Evolutionary conservation across 1,284 basidiomycete genomes (phyloP).

Genomic region (Entoloma clypeatum): DNA sequence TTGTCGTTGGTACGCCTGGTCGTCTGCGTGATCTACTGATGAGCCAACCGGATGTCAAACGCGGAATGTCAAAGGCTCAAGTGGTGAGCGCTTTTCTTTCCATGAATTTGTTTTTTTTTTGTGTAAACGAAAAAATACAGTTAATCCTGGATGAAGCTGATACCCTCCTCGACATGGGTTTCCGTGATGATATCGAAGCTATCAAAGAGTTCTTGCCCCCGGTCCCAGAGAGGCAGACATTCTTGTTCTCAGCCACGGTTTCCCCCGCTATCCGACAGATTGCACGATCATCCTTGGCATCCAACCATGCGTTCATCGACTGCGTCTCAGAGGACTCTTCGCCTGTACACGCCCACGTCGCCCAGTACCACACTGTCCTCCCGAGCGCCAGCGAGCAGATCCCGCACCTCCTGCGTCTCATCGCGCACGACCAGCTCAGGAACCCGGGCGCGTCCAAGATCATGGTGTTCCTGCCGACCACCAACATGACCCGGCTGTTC

Average conservation of each 20-base stretch:
- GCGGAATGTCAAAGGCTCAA: slow-evolving; percentile 53
- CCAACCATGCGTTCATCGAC: slow-evolving; percentile 62
- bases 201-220: slow-evolving; percentile 72
- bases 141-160: slow-evolving; percentile 95
- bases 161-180: slow-evolving; percentile 94
- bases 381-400: slow-evolving; percentile 68
- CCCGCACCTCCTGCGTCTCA: slow-evolving; percentile 74
- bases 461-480: slow-evolving; percentile 90
- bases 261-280: slow-evolving; percentile 64
- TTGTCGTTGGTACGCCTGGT: slow-evolving; percentile 93
- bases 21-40: slow-evolving; percentile 80
- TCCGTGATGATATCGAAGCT: slow-evolving; percentile 83
- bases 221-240: slow-evolving; percentile 75
- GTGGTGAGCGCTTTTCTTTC: slow-evolving; percentile 41
- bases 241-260: slow-evolving; percentile 92
- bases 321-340: slow-evolving; percentile 50
- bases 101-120: not conserved
- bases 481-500: slow-evolving; percentile 81
- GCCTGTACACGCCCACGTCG: slow-evolving; percentile 76
- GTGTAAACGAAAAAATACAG: slow-evolving; percentile 36
- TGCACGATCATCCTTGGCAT: slow-evolving; percentile 47
- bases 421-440: slow-evolving; percentile 87
- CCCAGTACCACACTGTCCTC: slow-evolving; percentile 82
- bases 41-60: slow-evolving; percentile 54
- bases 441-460: slow-evolving; percentile 74